Evolutionary conservation across 139 green algal genomes (phyloP), one percentile per base, ranked within the genome.

Genomic region (Tetraselmis striata): DNA sequence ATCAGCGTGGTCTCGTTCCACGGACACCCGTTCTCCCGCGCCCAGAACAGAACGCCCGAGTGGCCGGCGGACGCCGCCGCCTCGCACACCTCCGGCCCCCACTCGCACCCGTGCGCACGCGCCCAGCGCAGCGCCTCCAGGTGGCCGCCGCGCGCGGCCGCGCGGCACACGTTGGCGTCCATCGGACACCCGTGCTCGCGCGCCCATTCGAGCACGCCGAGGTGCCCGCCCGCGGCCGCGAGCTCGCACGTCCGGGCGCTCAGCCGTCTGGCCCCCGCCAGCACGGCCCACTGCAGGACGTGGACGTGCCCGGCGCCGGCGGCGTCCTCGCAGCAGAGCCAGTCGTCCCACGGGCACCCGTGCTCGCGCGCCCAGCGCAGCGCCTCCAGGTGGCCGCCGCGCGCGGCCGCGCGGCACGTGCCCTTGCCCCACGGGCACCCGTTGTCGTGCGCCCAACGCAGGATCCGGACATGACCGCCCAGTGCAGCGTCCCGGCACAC

Each of bases 181-280:
- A 5, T 25, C 11, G 75, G 75, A 18, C 75, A 79, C 28, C 28
- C 75, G 75, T 23, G 75, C 75, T 79, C 28, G 5, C n/a, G 24
- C 23, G 18, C 2, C 77, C 77, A 80, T 23, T 80, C 2, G 2
- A 80, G 27, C 2, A 58, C 77, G 28, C 32, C 28, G 29, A 80
- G 28, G 27, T 80, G 77, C 77, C 77, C 77, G 2, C 27, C 77
- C 28, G 31, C 77, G 29, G 77, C 77, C 2, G 77, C 77, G 77
- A 28, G 28, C n/a, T n/a, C n/a, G n/a, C n/a, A n/a, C n/a, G n/a
- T n/a, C n/a, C n/a, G n/a, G n/a, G n/a, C n/a, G n/a, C n/a, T n/a
- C n/a, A n/a, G n/a, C n/a, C n/a, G n/a, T n/a, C n/a, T n/a, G 29
- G 77, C 29, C 28, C 27, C 28, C n/a, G n/a, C 28, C 2, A 28